Base-by-base conservation (phyloP, 495 filamentous ascomycete genomes). In the Daldinia caldariorum region DNA sequence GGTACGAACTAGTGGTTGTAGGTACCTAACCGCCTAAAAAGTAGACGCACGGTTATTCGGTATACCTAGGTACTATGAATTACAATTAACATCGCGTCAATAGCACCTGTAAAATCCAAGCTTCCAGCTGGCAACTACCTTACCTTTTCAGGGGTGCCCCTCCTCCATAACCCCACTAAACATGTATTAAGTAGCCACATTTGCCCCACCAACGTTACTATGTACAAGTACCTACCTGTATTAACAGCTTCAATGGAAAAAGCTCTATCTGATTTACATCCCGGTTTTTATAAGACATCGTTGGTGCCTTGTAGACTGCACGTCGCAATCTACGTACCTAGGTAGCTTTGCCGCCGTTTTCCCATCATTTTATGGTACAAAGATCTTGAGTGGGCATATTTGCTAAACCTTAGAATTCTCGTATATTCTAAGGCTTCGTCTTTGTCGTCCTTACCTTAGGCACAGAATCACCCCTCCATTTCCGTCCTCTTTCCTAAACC, bases 161-260 rank as follows among this genome's bases (percentile, higher is more conserved):
- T 47, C 31, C 22, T 58, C 29, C 13, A 54, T 54, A 34, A 60
- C 60, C 67, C 67, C 67, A 69, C 67, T 47, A 69, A 10, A 20
- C 20, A 31, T 0, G 49, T 53, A 53, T 22, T 16, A 32, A 53
- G 13, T 51, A 51, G 26, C 47, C 20, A 45, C 34, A 4, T 22
- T n/a, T 20, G 56, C 67, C 67, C 67, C 67, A 64, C 67, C 61
- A 64, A 69, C 29, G 7, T 35, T 56, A n/a, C n/a, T n/a, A n/a
- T n/a, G n/a, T n/a, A 13, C 12, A 26, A 26, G 16, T 29, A 13
- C 26, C 26, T 26, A 26, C 26, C 1, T 26, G 49, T 29, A 61
- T 51, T 56, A 16, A 54, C 29, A 60, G 67, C 60, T 64, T 64
- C 20, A 16, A 43, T 26, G 9, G 47, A 60, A 69, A 69, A 69